phyloP scores from a whole-genome alignment of 371 early-diverging fungal species.

The Actinomortierella wolfii region DNA sequence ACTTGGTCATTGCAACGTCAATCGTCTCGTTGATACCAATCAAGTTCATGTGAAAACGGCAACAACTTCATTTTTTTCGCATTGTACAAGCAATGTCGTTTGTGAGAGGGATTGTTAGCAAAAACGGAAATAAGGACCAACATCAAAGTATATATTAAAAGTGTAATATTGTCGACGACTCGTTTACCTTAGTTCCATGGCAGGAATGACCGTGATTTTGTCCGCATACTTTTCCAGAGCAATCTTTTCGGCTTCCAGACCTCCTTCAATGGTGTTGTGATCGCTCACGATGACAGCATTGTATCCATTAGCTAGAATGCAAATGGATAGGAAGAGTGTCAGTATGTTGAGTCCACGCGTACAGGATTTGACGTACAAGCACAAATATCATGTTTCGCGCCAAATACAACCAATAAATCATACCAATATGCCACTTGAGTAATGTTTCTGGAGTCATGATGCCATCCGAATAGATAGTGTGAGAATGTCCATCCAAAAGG shows the following conservation, averaged over 20 bases:
- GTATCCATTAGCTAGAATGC: constrained; percentile 66
- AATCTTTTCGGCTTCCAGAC: constrained; percentile 63
- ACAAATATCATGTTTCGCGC: too few species aligned
- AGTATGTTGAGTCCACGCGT: too few species aligned
- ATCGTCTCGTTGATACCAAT: constrained; percentile 75
- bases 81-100: constrained; percentile 3
- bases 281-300: constrained; percentile 80
- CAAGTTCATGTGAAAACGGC: constrained; percentile 80
- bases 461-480: constrained; percentile 73
- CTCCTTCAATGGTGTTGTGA: constrained; percentile 75
- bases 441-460: constrained; percentile 65
- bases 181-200: constrained; percentile 69
- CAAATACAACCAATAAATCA: too few species aligned
- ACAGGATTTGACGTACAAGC: too few species aligned
- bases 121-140: background rate
- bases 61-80: constrained; percentile 57
- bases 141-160: background rate
- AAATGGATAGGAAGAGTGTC: too few species aligned
- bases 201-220: constrained; percentile 70
- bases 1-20: constrained; percentile 53
- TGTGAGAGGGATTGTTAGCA: background rate
- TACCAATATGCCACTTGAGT: constrained; percentile 69
- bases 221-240: constrained; percentile 60
- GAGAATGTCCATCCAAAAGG: constrained; percentile 73
- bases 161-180: too few species aligned